phyloP scores from a whole-genome alignment of 805 yeast genomes.

The Wickerhamiella australiensis region DNA sequence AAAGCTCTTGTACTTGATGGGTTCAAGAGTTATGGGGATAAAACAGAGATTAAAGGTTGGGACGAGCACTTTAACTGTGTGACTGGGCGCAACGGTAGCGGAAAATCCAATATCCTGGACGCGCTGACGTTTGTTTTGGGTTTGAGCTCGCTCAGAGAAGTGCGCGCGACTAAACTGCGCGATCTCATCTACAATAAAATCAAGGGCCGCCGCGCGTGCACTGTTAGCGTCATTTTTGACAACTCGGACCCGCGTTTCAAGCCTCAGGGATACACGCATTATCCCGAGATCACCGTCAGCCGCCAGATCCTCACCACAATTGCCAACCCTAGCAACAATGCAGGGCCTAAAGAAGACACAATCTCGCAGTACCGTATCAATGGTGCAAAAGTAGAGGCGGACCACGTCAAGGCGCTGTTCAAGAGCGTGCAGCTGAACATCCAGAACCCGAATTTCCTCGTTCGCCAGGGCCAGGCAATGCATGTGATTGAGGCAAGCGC shows the following conservation, averaged over 20 bases:
- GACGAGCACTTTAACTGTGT: conserved; percentile 94
- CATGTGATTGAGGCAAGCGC: conserved; percentile 96
- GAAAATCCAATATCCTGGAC: conserved; percentile 90
- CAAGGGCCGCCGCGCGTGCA: conserved; percentile 93
- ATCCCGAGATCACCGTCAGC: conserved; percentile 62
- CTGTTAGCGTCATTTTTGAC: conserved; percentile 91
- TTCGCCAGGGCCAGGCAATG: conserved; percentile 98
- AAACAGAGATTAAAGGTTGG: conserved; percentile 93
- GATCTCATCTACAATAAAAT: conserved; percentile 95
- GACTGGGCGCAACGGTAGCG: conserved; percentile 95
- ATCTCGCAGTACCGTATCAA: conserved; percentile 75
- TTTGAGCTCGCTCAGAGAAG: conserved; percentile 85
- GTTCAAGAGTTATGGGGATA: conserved; percentile 91
- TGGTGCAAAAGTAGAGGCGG: conserved; percentile 94
- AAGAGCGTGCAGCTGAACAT: conserved; percentile 93
- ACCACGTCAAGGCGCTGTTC: conserved; percentile 75
- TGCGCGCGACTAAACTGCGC: conserved; percentile 83
- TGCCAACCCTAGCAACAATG: not conserved
- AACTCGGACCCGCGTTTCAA: conserved; percentile 61
- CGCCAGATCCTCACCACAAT: conserved; percentile 47
- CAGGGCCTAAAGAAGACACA: conserved; percentile 38
- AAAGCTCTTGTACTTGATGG: conserved; percentile 96
- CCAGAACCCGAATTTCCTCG: conserved; percentile 91
- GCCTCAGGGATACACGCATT: conserved; percentile 77
- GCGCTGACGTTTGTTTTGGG: conserved; percentile 98